phyloP scores from a whole-genome alignment of 495 filamentous ascomycete species.

The Penicilliopsis zonata region DNA sequence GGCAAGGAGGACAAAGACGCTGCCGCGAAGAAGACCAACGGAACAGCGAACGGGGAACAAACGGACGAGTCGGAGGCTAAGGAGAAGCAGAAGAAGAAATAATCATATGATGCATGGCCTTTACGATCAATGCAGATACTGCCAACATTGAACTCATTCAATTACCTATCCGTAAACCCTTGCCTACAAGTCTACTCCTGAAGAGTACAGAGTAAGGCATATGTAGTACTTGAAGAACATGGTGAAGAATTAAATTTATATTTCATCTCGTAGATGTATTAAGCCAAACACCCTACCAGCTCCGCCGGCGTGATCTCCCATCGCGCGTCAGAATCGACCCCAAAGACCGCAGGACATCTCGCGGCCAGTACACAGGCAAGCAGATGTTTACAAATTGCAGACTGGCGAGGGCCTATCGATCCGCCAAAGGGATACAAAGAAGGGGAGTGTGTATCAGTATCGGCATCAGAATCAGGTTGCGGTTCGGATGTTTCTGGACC shows the following conservation, averaged over 20 bases:
- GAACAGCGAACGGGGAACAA: slow-evolving; percentile 46
- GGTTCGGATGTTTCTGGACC: not conserved
- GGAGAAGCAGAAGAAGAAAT: slow-evolving; percentile 49
- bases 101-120: no score
- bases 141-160: no score
- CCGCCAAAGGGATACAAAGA: slow-evolving; percentile 39
- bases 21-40: slow-evolving; percentile 45
- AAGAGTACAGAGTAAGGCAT: no score
- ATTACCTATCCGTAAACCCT: not conserved
- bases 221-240: no score
- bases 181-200: no score
- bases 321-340: slow-evolving; percentile 42
- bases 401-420: slow-evolving; percentile 13
- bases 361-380: slow-evolving; percentile 74
- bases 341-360: slow-evolving; percentile 45
- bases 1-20: slow-evolving; percentile 53
- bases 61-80: slow-evolving; percentile 55
- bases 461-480: slow-evolving; percentile 2
- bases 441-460: slow-evolving; percentile 1
- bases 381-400: slow-evolving; percentile 79
- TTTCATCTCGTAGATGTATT: no score
- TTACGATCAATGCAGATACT: no score
- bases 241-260: no score
- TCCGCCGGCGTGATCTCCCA: slow-evolving; percentile 45
- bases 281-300: slow-evolving; percentile 66